Conservation (phyloP, 2,329 filamentous ascomycete species). For the Sordariomycetes sp. region DNA sequence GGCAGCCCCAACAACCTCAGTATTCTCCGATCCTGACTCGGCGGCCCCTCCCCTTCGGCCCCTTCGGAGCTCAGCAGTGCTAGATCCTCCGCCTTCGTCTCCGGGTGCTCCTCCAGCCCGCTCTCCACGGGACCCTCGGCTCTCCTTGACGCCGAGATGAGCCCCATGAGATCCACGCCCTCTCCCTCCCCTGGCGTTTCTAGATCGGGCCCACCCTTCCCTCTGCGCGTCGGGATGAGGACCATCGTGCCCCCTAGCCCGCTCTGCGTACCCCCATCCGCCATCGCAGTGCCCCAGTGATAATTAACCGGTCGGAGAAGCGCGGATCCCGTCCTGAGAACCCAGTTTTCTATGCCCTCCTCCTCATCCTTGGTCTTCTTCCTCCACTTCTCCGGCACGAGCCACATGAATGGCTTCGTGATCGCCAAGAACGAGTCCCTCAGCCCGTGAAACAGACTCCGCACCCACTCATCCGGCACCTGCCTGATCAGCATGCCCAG, state of each 20-base stretch:
- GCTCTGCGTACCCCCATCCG: slow-evolving; percentile 3
- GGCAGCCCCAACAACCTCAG: slow-evolving; percentile 13
- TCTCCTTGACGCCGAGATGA: slow-evolving; percentile 20
- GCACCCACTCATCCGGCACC: slow-evolving; percentile 23
- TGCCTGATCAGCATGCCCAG: slow-evolving; percentile 36
- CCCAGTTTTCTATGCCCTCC: slow-evolving; percentile 10
- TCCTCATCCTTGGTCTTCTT: slow-evolving; percentile 7
- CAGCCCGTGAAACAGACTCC: slow-evolving; percentile 15
- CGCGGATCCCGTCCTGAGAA: slow-evolving; percentile 12
- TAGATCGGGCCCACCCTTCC: slow-evolving; percentile 4
- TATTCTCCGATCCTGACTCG: slow-evolving; percentile 26
- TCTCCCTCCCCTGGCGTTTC: background rate
- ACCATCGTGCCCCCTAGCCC: background rate
- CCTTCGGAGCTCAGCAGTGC: slow-evolving; percentile 18
- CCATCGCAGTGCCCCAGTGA: slow-evolving; percentile 13
- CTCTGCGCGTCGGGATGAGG: slow-evolving; percentile 6
- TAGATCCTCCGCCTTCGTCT: slow-evolving; percentile 26
- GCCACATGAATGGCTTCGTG: slow-evolving; percentile 7
- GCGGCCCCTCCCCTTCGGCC: slow-evolving; percentile 18
- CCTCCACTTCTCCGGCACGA: slow-evolving; percentile 10
- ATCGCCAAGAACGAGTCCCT: slow-evolving; percentile 9
- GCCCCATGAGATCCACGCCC: slow-evolving; percentile 16
- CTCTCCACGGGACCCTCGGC: slow-evolving; percentile 14
- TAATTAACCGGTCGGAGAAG: slow-evolving; percentile 12
- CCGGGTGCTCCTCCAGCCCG: slow-evolving; percentile 26